Base-by-base conservation (phyloP, 805 yeast species). In the Dipodascus geniculatus region DNA sequence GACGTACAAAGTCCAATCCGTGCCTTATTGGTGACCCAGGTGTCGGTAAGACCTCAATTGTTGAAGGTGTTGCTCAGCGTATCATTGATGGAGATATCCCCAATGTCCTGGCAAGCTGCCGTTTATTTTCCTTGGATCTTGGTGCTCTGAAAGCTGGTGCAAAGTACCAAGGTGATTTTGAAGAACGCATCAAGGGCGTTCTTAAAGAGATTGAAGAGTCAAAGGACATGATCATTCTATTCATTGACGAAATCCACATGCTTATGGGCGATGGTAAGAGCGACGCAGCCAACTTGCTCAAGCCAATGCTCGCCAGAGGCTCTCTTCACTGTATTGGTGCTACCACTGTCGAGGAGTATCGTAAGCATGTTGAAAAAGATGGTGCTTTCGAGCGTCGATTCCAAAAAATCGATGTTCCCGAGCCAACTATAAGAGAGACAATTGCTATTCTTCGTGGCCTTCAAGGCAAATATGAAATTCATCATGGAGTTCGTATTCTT, bases 121-220 rank as follows among this genome's bases (percentile, higher is more conserved):
- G 83, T 58, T 74, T 93, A 54, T 91, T 83, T 67, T 86, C 96
- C 17, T 76, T 93, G 57, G 99, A 93, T 69, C 75, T 93, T 60
- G 99, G 99, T 58, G 95, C 98, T 1, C 78, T 93, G 63, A 91
- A 95, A 57, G 99, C 99, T 3, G 99, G 99, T 71, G 98, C 99
- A 55, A 93, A 93, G 68, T 90, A 88, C 71, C 95, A 91, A 70
- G 99, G 99, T 72, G 99, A 93, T 67, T 93, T 91, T 65, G 99
- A 93, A 74, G 99, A 93, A 74, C 83, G 99, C 73, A 78, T 93
- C 65, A 93, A 93, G 72, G 98, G 98, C 61, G 98, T 93, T 28
- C 76, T 93, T 66, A 88, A 83, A 66, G 99, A 93, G 64, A 87
- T 93, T 63, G 96, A 88, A 68, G 85, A 88, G 61, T 83, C 95